Base-by-base conservation (phyloP, 192 early-diverging fungal species). In the Backusella tuberculispora region DNA sequence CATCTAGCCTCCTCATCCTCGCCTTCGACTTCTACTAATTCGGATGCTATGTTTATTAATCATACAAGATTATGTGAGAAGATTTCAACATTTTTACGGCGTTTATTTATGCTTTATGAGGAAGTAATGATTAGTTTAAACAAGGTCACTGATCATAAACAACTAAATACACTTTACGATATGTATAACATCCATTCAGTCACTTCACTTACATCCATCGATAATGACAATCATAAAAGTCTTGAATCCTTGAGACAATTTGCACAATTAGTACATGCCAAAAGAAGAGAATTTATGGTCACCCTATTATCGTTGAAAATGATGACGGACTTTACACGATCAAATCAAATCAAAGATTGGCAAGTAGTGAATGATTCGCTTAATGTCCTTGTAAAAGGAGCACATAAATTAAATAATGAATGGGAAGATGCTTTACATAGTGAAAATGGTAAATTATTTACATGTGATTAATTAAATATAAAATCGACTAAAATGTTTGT, bases 251-350 rank as follows among this genome's bases (percentile, higher is more conserved):
- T 60, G 9, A 60, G 21, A 60, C 53, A 60, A 24, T 24, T 60
- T n/a, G 5, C 53, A 1, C 53, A 60, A 60, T 9, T 60, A 26
- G 12, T 60, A 24, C 21, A 60, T 26, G 53, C 19, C 26, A 60
- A 60, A 60, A 60, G 53, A 60, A 19, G 53, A 60, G 21, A 60
- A 60, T 60, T 19, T 60, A 60, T 60, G 53, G 53, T 60, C 3
- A 60, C 53, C 10, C 21, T 60, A 12, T 26, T 60, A 7, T 60
- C 53, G 2, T 13, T 60, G 9, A 60, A 12, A 4, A 60, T 60
- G 53, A 60, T 60, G 53, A 60, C 26, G 10, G 53, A 60, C 21
- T 60, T 60, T 12, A 60, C 24, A 26, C 21, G 53, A 60, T 60
- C 53, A 26, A 60, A 60, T 7, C 53, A 60, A 26, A 60, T 60